These are phyloP conservation scores for Sporothrix euskadiensis DNA, from an alignment of 2,329 filamentous ascomycete species.

Conservation along the genomic window DNA sequence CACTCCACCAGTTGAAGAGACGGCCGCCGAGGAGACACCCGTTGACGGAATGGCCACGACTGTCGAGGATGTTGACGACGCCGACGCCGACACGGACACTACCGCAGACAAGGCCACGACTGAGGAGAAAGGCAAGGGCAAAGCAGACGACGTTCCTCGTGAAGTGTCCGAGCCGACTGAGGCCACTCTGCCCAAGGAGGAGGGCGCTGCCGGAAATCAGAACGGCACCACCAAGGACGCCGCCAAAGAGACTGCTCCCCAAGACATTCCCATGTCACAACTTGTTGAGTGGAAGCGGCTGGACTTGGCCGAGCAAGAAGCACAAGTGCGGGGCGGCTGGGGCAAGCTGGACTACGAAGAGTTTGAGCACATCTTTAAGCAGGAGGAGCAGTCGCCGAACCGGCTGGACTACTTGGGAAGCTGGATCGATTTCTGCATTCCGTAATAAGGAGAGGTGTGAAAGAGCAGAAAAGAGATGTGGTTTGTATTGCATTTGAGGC, in stretches of 20 bases:
- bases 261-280: conserved; percentile 38
- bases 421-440: conserved; percentile 84
- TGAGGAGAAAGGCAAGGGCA: conserved; percentile 24
- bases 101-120: not conserved
- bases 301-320: conserved; percentile 67
- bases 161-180: too few relatives aligned
- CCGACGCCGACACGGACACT: not conserved
- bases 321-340: conserved; percentile 71
- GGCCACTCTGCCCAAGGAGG: not conserved
- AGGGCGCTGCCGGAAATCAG: not conserved
- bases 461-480: not conserved
- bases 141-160: not conserved
- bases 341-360: conserved; percentile 77
- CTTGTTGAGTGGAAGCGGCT: conserved; percentile 56
- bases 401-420: conserved; percentile 78
- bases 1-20: not conserved
- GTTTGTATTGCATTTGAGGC: not conserved
- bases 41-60: not conserved
- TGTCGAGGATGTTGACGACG: not conserved
- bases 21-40: not conserved
- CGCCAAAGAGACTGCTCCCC: not conserved
- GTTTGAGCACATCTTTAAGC: conserved; percentile 73
- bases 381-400: conserved; percentile 62
- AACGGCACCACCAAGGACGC: not conserved
- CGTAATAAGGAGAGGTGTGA: conserved; percentile 39